These are phyloP conservation scores for Macroventuria anomochaeta DNA, from an alignment of 2,329 filamentous ascomycete genomes.

Conservation along the genomic window DNA sequence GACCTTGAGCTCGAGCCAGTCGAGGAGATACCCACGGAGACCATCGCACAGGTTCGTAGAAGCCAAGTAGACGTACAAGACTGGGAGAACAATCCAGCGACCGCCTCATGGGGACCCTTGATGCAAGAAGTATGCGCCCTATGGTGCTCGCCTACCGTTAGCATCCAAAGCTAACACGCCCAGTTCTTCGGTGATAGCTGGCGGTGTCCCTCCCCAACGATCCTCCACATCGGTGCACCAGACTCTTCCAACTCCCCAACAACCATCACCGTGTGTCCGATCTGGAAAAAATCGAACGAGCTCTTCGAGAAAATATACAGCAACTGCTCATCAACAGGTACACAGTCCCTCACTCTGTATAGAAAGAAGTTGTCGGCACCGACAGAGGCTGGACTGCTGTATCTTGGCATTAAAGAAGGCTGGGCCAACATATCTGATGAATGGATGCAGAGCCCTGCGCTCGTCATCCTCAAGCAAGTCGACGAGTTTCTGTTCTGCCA, in stretches of 20 bases:
- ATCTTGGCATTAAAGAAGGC: conserved; percentile 38
- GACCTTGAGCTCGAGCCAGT: conserved; percentile 25
- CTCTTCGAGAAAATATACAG: conserved; percentile 39
- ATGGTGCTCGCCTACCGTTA: neutral
- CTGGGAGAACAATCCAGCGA: conserved; percentile 25
- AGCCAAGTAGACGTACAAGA: conserved; percentile 23
- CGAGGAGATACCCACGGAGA: conserved; percentile 19
- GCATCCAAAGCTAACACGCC: conserved; percentile 2
- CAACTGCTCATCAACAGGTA: conserved; percentile 21
- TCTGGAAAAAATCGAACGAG: conserved; percentile 42
- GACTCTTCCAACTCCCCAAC: neutral
- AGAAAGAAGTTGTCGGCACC: conserved; percentile 14
- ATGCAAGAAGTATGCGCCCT: conserved; percentile 32
- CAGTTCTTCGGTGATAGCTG: conserved; percentile 42
- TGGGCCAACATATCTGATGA: conserved; percentile 33
- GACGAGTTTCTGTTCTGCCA: conserved; percentile 40
- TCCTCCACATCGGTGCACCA: conserved; percentile 39
- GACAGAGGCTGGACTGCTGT: conserved; percentile 39
- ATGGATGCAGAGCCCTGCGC: conserved; percentile 40
- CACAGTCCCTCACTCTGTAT: conserved; percentile 8
- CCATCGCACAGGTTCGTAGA: conserved; percentile 15
- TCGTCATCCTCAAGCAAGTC: conserved; percentile 38
- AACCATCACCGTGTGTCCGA: conserved; percentile 26
- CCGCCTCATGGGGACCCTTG: conserved; percentile 38
- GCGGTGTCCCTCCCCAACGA: conserved; percentile 37